Conservation (phyloP, 805 yeast species). For the Barnettozyma siamensis region DNA sequence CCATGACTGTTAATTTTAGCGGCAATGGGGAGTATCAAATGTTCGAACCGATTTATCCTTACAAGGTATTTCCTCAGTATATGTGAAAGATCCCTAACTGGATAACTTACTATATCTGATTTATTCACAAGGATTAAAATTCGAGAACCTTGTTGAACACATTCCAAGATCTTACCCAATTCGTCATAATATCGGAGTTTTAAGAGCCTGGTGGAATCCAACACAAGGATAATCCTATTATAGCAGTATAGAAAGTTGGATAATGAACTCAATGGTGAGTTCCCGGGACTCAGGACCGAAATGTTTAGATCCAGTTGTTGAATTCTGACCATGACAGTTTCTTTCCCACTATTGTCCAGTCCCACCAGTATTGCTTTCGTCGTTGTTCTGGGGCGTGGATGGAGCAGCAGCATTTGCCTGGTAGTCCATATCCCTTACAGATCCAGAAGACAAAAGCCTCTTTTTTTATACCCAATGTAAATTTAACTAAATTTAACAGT, state of each 20-base stretch:
- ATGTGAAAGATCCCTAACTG: background rate
- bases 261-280: background rate
- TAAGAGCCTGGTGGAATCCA: slow-evolving; percentile 17
- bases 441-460: too few relatives aligned
- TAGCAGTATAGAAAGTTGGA: slow-evolving; percentile 1
- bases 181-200: slow-evolving; percentile 9
- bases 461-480: too few relatives aligned
- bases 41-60: background rate
- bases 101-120: slow-evolving; percentile 10
- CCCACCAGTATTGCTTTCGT: too few relatives aligned
- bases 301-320: too few relatives aligned
- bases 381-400: too few relatives aligned
- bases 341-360: too few relatives aligned
- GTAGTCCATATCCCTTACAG: too few relatives aligned
- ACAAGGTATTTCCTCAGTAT: too few relatives aligned
- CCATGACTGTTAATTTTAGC: slow-evolving; percentile 17
- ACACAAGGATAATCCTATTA: slow-evolving; percentile 12
- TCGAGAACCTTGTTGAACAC: slow-evolving; percentile 7
- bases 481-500: too few relatives aligned
- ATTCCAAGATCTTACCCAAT: slow-evolving; percentile 6
- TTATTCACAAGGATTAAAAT: slow-evolving; percentile 20
- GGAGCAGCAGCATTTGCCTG: too few relatives aligned
- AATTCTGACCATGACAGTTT: too few relatives aligned
- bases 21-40: slow-evolving; percentile 17
- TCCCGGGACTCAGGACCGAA: background rate